phyloP scores from a whole-genome alignment of 139 green algal genomes.

The Pseudopediastrum boryanum region DNA sequence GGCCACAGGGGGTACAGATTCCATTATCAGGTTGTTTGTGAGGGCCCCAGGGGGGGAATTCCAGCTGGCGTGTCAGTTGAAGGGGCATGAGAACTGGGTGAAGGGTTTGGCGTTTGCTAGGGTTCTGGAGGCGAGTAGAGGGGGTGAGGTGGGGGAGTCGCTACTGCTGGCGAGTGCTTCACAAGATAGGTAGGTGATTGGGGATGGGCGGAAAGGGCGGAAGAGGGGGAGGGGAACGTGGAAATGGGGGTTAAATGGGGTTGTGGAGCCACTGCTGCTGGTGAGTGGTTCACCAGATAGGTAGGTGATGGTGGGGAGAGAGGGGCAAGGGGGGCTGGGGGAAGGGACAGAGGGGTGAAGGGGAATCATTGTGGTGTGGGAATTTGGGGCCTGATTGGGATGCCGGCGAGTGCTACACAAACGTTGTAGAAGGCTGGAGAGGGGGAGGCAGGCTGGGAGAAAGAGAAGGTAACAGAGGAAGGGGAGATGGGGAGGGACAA shows the following conservation, averaged over 20 bases:
- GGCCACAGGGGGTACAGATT: conserved; percentile 78
- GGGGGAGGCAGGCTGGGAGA: too few relatives aligned
- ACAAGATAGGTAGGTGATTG: conserved; percentile 78
- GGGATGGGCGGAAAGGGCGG: neutral
- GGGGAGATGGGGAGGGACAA: too few relatives aligned
- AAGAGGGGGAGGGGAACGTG: neutral
- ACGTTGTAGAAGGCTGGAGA: too few relatives aligned
- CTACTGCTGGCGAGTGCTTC: conserved; percentile 89
- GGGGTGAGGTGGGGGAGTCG: conserved; percentile 4
- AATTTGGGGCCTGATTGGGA: too few relatives aligned
- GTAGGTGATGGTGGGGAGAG: conserved; percentile 23
- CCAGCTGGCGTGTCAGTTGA: conserved; percentile 52
- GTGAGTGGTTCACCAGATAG: conserved; percentile 90
- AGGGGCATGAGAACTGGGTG: conserved; percentile 89
- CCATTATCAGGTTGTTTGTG: conserved; percentile 62
- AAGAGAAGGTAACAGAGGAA: too few relatives aligned
- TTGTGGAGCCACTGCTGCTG: conserved; percentile 70
- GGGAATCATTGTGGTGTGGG: conserved; percentile 4
- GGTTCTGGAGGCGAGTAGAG: conserved; percentile 9
- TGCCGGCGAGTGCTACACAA: conserved; percentile 90
- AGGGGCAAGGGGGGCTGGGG: neutral
- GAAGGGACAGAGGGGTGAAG: too few relatives aligned
- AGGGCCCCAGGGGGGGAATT: conserved; percentile 53
- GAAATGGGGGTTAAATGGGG: too few relatives aligned
- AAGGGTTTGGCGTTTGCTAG: conserved; percentile 70